Base-by-base conservation (phyloP, 75 land plant genomes). In the Picea sitchensis region DNA sequence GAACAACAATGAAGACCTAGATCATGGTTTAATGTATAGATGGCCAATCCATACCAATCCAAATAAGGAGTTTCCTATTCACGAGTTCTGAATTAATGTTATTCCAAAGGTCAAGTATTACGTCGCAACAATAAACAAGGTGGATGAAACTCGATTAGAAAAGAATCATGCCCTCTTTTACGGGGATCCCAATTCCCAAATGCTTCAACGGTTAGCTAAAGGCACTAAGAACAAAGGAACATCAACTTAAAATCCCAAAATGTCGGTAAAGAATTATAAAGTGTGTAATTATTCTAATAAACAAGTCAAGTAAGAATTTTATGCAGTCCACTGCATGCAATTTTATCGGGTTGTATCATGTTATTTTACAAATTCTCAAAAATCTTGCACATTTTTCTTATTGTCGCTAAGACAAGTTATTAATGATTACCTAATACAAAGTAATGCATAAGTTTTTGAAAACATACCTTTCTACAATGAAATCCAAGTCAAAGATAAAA, bases 51-150 rank as follows among this genome's bases (percentile, higher is more conserved):
- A 77, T 7, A 38, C 21, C 80, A 8, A 71, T 7, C n/a, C 47
- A 31, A 32, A 74, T 20, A 62, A 73, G 76, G 41, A 17, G 18
- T 51, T 3, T 73, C 15, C 31, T 67, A 78, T 75, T 78, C 47
- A 30, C 76, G n/a, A 5, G 76, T 36, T 51, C 56, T 51, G 56
- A 51, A 51, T 51, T 51, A 9, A 51, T 51, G 56, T 51, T 51
- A 51, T 51, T 51, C 56, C 56, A 51, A 51, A 51, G 56, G 56
- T 51, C 56, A 51, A 51, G 12, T 51, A 51, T 51, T 51, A 51
- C 56, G 56, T 51, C 13, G 13, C 9, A 26, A 15, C 68, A 21
- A 21, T 65, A 65, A 65, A 65, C 68, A 21, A 21, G 68, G 23
- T 17, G 47, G 44, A 18, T 34, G 75, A 41, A 73, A 41, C 18